Conservation (phyloP, 495 filamentous ascomycete genomes). For the Gamarada debralockiae region DNA sequence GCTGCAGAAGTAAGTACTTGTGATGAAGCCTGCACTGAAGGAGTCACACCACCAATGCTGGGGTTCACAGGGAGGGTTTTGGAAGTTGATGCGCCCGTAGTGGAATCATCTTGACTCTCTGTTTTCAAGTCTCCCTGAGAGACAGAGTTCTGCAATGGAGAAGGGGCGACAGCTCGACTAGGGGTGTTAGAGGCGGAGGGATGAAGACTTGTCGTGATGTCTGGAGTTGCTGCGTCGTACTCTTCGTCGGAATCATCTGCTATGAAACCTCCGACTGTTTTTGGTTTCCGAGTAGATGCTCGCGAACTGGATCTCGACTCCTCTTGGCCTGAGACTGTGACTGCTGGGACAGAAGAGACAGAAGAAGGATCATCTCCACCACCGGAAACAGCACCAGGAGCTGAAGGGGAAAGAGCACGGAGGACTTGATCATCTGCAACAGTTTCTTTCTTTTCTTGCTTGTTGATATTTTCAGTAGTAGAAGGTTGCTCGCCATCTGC, state of each 20-base stretch:
- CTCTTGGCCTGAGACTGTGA: conserved; percentile 32
- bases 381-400: conserved; percentile 34
- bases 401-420: conserved; percentile 40
- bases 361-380: conserved; percentile 41
- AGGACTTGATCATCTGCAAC: conserved; percentile 38
- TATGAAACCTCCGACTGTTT: conserved; percentile 76
- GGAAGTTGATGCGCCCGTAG: conserved; percentile 47
- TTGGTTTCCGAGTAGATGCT: conserved; percentile 50
- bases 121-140: conserved; percentile 33
- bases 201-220: conserved; percentile 9
- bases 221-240: conserved; percentile 30
- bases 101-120: conserved; percentile 49
- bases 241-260: conserved; percentile 67
- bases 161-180: conserved; percentile 19
- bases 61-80: conserved; percentile 38
- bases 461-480: conserved; percentile 50
- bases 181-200: conserved; percentile 12
- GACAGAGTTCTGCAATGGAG: conserved; percentile 22
- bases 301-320: conserved; percentile 33
- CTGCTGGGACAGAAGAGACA: conserved; percentile 17
- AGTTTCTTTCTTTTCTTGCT: conserved; percentile 34
- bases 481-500: conserved; percentile 42
- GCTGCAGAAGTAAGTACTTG: conserved; percentile 26
- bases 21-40: conserved; percentile 31
- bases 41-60: conserved; percentile 36